phyloP scores from a whole-genome alignment of 108 stramenopile genomes.

The Nitzschia sp. region DNA sequence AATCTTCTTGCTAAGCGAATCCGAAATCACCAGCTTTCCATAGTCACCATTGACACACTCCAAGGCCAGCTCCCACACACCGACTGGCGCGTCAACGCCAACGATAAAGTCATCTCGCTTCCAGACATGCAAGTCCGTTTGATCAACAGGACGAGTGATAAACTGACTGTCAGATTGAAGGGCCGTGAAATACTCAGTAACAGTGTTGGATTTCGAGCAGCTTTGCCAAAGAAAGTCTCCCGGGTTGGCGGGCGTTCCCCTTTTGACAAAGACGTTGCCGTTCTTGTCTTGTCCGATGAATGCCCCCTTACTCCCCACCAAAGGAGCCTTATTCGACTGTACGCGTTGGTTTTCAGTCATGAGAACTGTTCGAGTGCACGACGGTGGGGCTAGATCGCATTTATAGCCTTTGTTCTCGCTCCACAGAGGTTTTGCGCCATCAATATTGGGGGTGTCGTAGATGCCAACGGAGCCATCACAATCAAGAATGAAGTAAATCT shows the following conservation, averaged over 20 bases:
- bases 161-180: conserved; percentile 9
- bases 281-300: background rate
- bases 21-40: background rate
- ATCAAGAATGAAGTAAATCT: background rate
- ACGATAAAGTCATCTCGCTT: background rate
- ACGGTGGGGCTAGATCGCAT: background rate
- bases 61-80: background rate
- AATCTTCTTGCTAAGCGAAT: background rate
- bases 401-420: background rate
- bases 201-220: background rate
- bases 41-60: background rate
- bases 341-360: background rate
- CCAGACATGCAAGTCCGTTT: background rate
- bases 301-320: background rate
- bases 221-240: background rate
- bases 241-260: background rate
- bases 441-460: background rate
- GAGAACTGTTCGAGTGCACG: background rate
- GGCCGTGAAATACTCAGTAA: background rate
- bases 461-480: background rate
- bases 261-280: background rate
- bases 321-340: background rate
- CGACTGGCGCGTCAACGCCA: too few species aligned
- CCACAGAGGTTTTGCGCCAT: background rate
- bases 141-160: background rate